Evolutionary conservation across 768 basidiomycete species (phyloP), one percentile per base, ranked within the genome.

Genomic region (Leccinellum rugosiceps): DNA sequence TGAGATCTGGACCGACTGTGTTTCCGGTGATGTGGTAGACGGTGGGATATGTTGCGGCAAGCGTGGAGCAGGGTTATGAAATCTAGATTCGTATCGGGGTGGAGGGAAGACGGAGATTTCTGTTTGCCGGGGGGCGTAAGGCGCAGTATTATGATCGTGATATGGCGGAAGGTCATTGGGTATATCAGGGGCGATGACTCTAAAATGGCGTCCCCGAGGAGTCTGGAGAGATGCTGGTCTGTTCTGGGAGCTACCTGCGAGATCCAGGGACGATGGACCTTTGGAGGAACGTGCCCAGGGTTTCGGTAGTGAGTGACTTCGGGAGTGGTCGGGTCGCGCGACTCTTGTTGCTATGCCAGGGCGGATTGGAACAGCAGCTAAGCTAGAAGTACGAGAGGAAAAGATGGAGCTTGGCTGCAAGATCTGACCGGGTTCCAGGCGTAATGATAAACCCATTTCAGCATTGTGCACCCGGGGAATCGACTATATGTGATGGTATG

Each of bases 391-490:
- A 31, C 49, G 55, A 11, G 59, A 50, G 2, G 53, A 13, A 48
- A 67, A 69, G 9, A 63, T 50, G 30, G 62, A 44, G 23, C 59
- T 58, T n/a, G 72, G 75, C n/a, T 78, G 82, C 28, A 83, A 74
- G 35, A 85, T 72, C 69, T 85, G 82, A 13, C 84, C 84, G 14
- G 83, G 84, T 6, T 74, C 70, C 21, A 85, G 73, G 56, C 80
- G 80, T 25, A 83, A 67, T 31, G 80, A 77, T 38, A 79, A 71
- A n/a, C 77, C 79, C 5, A 34, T n/a, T 41, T 61, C 56, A 32
- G 3, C 45, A 15, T 45, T 34, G 25, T 58, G 58, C 5, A 45
- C 26, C 17, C 26, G 51, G 30, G 51, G 19, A 44, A 45, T n/a
- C 44, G 59, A 53, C 68, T 68, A 46, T 19, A 54, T 31, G 35